Evolutionary conservation across 2,329 filamentous ascomycete species (phyloP), one percentile per base, ranked within the genome.

Genomic region (Epichloe scottii): DNA sequence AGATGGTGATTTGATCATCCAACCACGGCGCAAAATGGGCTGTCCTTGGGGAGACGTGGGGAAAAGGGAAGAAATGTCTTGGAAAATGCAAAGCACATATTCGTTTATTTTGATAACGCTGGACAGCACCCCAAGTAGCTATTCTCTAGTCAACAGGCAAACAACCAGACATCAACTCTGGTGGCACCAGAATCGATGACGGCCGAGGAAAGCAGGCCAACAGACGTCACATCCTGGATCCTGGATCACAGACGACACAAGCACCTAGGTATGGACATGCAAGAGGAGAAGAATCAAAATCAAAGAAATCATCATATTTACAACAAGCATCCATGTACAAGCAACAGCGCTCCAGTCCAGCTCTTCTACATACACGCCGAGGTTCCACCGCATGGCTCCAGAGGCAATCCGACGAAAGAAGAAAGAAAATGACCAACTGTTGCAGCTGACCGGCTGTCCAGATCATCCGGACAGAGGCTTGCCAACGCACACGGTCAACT

Each of bases 401-500:
- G 23, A 33, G 4, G 11, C 3, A 44, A 30, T 30, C 8, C 26
- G 26, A 30, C 26, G 11, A 12, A 12, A 14, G 30, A 44, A 17
- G 30, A 30, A 44, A 33, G n/a, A 21, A 35, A 4, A 15, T 23
- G 11, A 11, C 19, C 45, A 38, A 4, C 11, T 2, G 8, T 30
- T 30, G 26, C 26, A 30, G 8, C 3, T 30, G 26, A 30, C 26
- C 10, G 14, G 7, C 23, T 23, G 2, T 15, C 14, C 17, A 34
- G 5, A 8, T 51, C 42, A 54, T 34, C 34, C 37, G 52, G 35
- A 56, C 37, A 63, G 47, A 14, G 60, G 60, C 44, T 54, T 77
- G 12, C 81, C 81, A 35, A 84, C 68, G 2, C 71, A 72, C 47
- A 84, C 71, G 1, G 74, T 79, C 57, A 83, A 68, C 53, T 78